Percentiles rank a stretch among this genome's conserved stretches.
phyloP scores from a whole-genome alignment of 805 yeast species.

The Jamesozyma gamospora region DNA sequence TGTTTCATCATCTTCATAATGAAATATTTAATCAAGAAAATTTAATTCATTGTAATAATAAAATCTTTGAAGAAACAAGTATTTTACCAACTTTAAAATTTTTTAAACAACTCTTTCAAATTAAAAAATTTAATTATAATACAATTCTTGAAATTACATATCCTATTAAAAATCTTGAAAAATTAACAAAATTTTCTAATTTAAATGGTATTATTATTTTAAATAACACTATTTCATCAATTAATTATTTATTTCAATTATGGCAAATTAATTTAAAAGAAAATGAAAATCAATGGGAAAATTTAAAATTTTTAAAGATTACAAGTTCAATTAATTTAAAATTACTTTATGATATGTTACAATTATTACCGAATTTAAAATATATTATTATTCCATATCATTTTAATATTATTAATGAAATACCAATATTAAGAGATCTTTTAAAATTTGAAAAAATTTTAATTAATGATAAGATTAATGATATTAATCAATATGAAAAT shows the following conservation, averaged over 20 bases:
- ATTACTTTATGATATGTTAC: slow-evolving; percentile 6
- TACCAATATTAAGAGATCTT: slow-evolving; percentile 3
- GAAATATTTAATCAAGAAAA: too few species aligned
- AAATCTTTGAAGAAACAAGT: background rate
- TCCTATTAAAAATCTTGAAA: background rate
- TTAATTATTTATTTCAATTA: background rate
- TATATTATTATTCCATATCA: slow-evolving; percentile 4
- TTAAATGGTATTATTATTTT: background rate
- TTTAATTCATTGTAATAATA: too few species aligned
- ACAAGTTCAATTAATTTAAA: background rate
- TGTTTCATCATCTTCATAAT: too few species aligned
- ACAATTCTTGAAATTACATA: background rate
- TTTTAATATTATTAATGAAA: slow-evolving; percentile 1
- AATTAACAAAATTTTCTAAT: background rate
- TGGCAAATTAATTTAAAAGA: background rate
- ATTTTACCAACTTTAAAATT: background rate
- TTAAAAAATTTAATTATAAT: background rate
- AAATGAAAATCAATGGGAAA: background rate
- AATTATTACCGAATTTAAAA: slow-evolving; percentile 6
- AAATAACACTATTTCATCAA: background rate
- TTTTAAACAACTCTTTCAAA: background rate
- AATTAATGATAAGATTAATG: too few species aligned
- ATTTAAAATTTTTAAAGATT: background rate
- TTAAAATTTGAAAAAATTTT: background rate
- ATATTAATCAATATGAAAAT: too few species aligned